Evolutionary conservation across 129 eudicot species (phyloP), one percentile per base, ranked within the genome.

Genomic region (Oenanthe sinensis): DNA sequence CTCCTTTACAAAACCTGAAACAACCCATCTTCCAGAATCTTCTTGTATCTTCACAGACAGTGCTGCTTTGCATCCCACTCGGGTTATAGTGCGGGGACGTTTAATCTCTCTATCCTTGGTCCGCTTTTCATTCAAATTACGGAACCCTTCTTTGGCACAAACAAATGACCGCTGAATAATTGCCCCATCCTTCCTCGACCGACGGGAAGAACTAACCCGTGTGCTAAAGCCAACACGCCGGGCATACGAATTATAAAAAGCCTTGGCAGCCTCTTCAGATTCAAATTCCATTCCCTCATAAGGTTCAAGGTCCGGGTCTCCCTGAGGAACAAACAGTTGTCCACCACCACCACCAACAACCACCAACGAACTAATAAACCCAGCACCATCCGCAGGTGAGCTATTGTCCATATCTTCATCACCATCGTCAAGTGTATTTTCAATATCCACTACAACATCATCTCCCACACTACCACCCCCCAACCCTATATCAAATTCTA

Each of bases 261-360:
- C 91, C 80, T 87, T 87, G 79, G 91, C 87, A 79, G 91, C 88
- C 82, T 87, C 91, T 81, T 87, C 91, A 0, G 91, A 87, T 71
- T 87, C 91, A 71, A 87, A 87, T 71, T 87, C 91, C 91, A 87
- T 87, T 15, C 85, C 89, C 76, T 85, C 91, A 40, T 75, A 87
- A 15, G 91, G 91, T 75, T 87, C 91, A 6, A 87, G 91, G 75
- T 85, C 84, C 55, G 82, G 71, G 55, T 85, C 91, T 39, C 87
- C 83, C 52, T 78, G 77, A 39, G 78, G 77, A 44, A 67, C 72
- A 77, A 46, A 74, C 49, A 74, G 58, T 28, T 74, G 62, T 46
- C 82, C 83, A 8, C 48, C 68, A 30, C 79, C 81, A 49, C 22
- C 70, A 33, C 36, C 36, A 74, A 22, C 2, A 71, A 50, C 79